These are phyloP conservation scores for Rhodotorula sp. DNA, from an alignment of 1,284 basidiomycete species.

Conservation along the genomic window DNA sequence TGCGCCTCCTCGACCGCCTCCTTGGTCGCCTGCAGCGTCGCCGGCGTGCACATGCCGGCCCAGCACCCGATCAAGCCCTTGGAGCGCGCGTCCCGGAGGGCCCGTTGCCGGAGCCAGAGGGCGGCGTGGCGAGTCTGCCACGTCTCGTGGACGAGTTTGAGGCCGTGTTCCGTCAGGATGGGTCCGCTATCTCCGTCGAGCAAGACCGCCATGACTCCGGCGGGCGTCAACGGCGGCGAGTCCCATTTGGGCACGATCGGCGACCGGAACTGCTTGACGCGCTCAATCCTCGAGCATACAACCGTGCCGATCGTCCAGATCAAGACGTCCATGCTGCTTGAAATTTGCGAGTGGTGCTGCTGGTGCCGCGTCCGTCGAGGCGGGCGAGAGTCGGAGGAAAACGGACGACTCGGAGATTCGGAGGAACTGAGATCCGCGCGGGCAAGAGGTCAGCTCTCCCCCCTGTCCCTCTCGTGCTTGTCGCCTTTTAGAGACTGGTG, in stretches of 20 bases:
- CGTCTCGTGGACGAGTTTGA: constrained; percentile 2
- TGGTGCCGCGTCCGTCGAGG: no score
- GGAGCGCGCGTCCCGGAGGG: constrained; percentile 17
- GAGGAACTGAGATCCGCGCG: no score
- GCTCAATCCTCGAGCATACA: constrained; percentile 2
- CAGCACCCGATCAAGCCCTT: constrained; percentile 15
- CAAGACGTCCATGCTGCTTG: constrained; percentile 10
- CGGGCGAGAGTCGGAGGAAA: no score
- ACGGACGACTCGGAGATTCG: no score
- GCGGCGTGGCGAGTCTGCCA: constrained; percentile 19
- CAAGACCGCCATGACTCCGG: background rate
- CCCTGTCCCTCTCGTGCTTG: no score
- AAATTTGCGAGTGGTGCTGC: background rate
- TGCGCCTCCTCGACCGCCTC: constrained; percentile 24
- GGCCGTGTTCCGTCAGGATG: constrained; percentile 10
- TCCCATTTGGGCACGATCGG: constrained; percentile 4
- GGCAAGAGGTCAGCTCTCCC: no score
- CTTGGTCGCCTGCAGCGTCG: background rate
- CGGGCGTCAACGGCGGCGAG: background rate
- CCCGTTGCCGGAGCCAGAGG: constrained; percentile 8
- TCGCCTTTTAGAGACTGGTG: no score
- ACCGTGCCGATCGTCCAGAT: constrained; percentile 11
- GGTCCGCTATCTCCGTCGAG: background rate
- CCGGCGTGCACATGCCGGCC: constrained; percentile 17
- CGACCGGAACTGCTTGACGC: constrained; percentile 4